phyloP scores from a whole-genome alignment of 768 basidiomycete genomes.

The Strobilomyces dryophilus region DNA sequence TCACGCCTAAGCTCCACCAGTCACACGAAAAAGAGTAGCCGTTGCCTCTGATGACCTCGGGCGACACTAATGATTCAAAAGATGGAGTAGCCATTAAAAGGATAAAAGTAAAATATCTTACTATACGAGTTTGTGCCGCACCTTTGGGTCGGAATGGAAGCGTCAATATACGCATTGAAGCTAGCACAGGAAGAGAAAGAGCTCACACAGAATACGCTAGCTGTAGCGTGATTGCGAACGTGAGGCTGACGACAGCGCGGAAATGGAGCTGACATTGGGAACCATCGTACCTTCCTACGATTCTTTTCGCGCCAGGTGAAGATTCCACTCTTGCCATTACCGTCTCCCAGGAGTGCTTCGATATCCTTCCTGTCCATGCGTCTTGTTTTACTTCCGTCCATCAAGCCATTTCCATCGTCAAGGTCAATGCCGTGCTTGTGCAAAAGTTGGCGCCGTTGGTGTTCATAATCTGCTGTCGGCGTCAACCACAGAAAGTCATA shows the following conservation, averaged over 20 bases:
- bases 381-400: conserved; percentile 69
- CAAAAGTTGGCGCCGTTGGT: conserved; percentile 82
- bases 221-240: conserved; percentile 37
- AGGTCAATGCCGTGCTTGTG: conserved; percentile 95
- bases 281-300: conserved; percentile 67
- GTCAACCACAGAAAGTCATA: conserved; percentile 13
- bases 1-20: conserved; percentile 98
- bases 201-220: conserved; percentile 87
- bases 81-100: conserved; percentile 25
- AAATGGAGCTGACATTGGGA: conserved; percentile 30
- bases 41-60: conserved; percentile 85
- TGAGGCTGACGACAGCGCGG: conserved; percentile 22
- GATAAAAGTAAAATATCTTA: conserved; percentile 39
- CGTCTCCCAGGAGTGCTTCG: conserved; percentile 80
- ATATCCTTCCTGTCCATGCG: conserved; percentile 79
- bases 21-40: conserved; percentile 95
- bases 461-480: conserved; percentile 73
- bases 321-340: conserved; percentile 74
- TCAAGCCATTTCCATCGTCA: conserved; percentile 64
- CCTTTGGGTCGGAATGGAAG: conserved; percentile 41
- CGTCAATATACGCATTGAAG: conserved; percentile 13
- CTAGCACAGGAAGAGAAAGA: conserved; percentile 16
- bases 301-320: conserved; percentile 97
- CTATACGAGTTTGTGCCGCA: conserved; percentile 87
- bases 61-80: conserved; percentile 59